Conservation (phyloP, 148 eudicot species). For the Agrostemma githago region DNA sequence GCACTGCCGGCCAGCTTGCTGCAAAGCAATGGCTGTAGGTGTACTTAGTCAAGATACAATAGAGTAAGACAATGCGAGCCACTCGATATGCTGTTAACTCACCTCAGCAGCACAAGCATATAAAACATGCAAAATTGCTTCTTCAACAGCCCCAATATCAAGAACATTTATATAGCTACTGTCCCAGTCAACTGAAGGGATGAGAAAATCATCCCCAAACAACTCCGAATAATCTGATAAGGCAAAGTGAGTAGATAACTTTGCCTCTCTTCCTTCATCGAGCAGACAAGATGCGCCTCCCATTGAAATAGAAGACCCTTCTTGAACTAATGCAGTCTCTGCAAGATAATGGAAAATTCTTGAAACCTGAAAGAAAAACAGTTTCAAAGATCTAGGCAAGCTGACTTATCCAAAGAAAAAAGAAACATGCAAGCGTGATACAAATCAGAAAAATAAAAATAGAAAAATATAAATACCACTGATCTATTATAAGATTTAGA, state of each 20-base stretch:
- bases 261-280: conserved; percentile 38
- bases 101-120: conserved; percentile 80
- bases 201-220: conserved; percentile 62
- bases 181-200: conserved; percentile 53
- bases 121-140: conserved; percentile 69
- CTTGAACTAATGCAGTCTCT: conserved; percentile 37
- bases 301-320: conserved; percentile 32
- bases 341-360: conserved; percentile 48
- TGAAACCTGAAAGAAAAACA: conserved; percentile 49
- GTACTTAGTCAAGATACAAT: conserved; percentile 21
- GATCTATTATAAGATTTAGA: not conserved
- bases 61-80: conserved; percentile 10
- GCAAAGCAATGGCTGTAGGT: conserved; percentile 62
- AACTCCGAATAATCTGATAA: conserved; percentile 57
- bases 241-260: conserved; percentile 27
- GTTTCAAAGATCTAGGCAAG: conserved; percentile 15
- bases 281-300: conserved; percentile 29
- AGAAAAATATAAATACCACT: no score
- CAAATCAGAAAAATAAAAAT: not conserved
- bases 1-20: conserved; percentile 56
- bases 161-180: conserved; percentile 46
- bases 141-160: conserved; percentile 63
- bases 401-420: not conserved
- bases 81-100: conserved; percentile 14
- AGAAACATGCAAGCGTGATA: not conserved